Conservation (phyloP, 164 flowering plant species). For the Liquidambar formosana region DNA sequence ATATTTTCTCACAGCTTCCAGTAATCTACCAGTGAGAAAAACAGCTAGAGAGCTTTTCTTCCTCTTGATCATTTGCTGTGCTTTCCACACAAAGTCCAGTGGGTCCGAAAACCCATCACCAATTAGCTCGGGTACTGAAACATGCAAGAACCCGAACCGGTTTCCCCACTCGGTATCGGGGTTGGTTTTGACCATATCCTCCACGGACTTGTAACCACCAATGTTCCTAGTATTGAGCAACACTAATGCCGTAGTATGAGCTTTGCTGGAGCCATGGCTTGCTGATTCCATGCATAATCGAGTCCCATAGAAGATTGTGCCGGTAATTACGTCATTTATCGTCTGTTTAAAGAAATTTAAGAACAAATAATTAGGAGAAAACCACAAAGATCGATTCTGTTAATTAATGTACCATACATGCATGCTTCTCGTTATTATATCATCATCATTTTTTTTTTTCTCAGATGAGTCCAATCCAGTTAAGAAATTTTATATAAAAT, state of each 20-base stretch:
- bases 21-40: slow-evolving; percentile 33
- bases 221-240: slow-evolving; percentile 55
- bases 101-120: slow-evolving; percentile 22
- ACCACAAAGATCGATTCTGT: no score
- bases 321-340: slow-evolving; percentile 56
- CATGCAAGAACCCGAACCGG: slow-evolving; percentile 17
- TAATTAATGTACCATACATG: no score
- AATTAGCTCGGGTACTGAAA: slow-evolving; percentile 11
- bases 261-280: slow-evolving; percentile 9
- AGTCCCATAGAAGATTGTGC: slow-evolving; percentile 48
- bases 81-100: slow-evolving; percentile 32
- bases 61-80: slow-evolving; percentile 32
- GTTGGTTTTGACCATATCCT: slow-evolving; percentile 47
- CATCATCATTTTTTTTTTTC: no score
- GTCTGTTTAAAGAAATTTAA: slow-evolving; percentile 26
- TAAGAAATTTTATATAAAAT: no score
- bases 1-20: slow-evolving; percentile 34
- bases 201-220: slow-evolving; percentile 32
- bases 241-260: slow-evolving; percentile 47
- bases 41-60: no score
- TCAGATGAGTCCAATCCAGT: no score
- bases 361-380: no score
- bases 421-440: no score
- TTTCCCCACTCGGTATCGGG: slow-evolving; percentile 27
- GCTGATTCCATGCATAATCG: slow-evolving; percentile 51